phyloP scores from a whole-genome alignment of 202 grass and related monocot species.

The Bolboschoenoplectus hybrid region DNA sequence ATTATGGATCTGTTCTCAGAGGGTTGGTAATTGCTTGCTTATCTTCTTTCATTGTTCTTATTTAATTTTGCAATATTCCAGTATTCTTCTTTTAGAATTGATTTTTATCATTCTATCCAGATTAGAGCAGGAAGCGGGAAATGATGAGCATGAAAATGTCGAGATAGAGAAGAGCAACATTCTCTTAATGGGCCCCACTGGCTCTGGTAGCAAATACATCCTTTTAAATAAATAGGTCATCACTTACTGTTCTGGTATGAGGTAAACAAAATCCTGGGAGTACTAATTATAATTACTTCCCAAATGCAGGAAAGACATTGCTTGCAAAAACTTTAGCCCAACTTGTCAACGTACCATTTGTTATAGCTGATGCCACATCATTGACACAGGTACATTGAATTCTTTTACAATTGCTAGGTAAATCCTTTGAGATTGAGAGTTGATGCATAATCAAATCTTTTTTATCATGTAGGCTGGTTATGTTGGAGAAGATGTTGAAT shows the following conservation, averaged over 20 bases:
- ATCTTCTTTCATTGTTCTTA: slow-evolving; percentile 18
- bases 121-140: slow-evolving; percentile 44
- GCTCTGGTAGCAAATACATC: slow-evolving; percentile 59
- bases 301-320: slow-evolving; percentile 87
- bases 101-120: slow-evolving; percentile 52
- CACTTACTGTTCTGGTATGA: slow-evolving; percentile 23
- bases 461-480: slow-evolving; percentile 86
- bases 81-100: slow-evolving; percentile 10
- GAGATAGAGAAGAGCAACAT: slow-evolving; percentile 99
- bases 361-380: slow-evolving; percentile 96
- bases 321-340: slow-evolving; percentile 95
- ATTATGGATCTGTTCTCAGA: slow-evolving; percentile 82
- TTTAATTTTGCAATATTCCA: slow-evolving; percentile 24
- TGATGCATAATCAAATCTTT: slow-evolving; percentile 30
- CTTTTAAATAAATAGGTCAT: slow-evolving; percentile 34
- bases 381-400: slow-evolving; percentile 85
- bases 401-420: slow-evolving; percentile 23
- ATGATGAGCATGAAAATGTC: slow-evolving; percentile 73
- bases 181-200: slow-evolving; percentile 93
- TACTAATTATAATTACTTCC: slow-evolving; percentile 37
- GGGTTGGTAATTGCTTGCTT: slow-evolving; percentile 64
- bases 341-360: slow-evolving; percentile 95
- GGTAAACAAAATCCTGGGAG: slow-evolving; percentile 2
- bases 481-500: slow-evolving; percentile 99
- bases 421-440: slow-evolving; percentile 14